Percentiles rank a stretch among this genome's conserved stretches.
Conservation (phyloP, 495 filamentous ascomycete species). For the Penicillium parvum region DNA sequence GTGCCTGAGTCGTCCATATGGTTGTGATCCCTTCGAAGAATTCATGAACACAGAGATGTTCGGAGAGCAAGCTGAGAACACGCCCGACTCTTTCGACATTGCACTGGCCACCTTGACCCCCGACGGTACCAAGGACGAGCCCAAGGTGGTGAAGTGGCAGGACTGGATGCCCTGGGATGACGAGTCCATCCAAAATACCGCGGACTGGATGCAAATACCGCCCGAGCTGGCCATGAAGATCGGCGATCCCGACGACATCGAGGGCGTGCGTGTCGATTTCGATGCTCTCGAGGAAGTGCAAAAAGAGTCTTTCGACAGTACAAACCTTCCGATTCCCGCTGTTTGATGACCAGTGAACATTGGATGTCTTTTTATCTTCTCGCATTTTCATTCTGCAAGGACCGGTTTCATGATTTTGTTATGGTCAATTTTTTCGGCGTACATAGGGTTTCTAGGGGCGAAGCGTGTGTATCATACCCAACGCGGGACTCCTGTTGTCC, state of each 20-base stretch:
- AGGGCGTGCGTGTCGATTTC: conserved; percentile 17
- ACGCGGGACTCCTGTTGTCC: conserved; percentile 16
- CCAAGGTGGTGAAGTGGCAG: conserved; percentile 7
- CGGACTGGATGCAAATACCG: conserved; percentile 17
- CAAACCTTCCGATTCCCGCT: conserved; percentile 24
- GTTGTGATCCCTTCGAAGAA: conserved; percentile 36
- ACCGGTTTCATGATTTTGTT: conserved; percentile 15
- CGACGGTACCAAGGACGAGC: conserved; percentile 22
- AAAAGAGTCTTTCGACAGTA: conserved; percentile 26
- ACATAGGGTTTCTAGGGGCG: conserved; percentile 20
- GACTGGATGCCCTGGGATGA: conserved; percentile 21
- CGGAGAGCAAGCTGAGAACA: conserved; percentile 35
- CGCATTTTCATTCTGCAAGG: conserved; percentile 17
- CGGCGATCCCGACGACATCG: background rate
- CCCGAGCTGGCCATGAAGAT: conserved; percentile 6
- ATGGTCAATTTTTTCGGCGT: conserved; percentile 15
- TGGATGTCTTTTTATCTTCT: conserved; percentile 1
- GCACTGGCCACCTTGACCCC: conserved; percentile 35
- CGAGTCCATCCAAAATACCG: conserved; percentile 8
- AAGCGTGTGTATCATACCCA: conserved; percentile 26
- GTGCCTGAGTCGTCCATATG: conserved; percentile 13
- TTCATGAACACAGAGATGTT: conserved; percentile 45
- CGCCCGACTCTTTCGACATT: conserved; percentile 38
- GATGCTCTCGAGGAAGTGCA: conserved; percentile 32
- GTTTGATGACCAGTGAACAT: conserved; percentile 18